Conservation (phyloP, 2,329 filamentous ascomycete genomes). For the Laburnicola sp. region DNA sequence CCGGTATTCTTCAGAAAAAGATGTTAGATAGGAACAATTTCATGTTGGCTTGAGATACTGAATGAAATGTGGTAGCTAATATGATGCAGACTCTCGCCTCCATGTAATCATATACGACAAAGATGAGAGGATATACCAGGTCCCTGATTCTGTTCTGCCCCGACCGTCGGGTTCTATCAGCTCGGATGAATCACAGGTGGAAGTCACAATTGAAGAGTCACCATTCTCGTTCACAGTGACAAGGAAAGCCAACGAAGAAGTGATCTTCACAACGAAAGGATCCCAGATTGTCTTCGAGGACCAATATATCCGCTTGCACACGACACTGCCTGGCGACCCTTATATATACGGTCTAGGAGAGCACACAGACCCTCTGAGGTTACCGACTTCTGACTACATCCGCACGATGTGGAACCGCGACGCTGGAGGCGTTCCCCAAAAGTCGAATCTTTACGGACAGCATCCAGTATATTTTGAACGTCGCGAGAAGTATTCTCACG, state of each 20-base stretch:
- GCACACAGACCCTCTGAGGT: constrained; percentile 68
- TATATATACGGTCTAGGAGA: constrained; percentile 78
- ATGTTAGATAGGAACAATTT: not conserved
- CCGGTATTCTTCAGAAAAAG: not conserved
- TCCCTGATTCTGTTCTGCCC: constrained; percentile 70
- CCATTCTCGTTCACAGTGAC: constrained; percentile 71
- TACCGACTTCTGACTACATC: constrained; percentile 69
- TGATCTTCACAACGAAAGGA: constrained; percentile 70
- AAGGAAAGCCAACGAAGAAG: constrained; percentile 59
- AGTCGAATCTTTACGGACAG: constrained; percentile 70
- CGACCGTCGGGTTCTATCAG: constrained; percentile 53
- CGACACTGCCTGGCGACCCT: constrained; percentile 67
- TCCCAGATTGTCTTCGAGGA: constrained; percentile 72
- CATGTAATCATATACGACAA: constrained; percentile 74
- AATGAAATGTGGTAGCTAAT: not conserved
- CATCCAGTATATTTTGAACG: constrained; percentile 77
- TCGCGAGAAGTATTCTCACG: constrained; percentile 52
- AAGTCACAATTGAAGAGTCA: constrained; percentile 56
- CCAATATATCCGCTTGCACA: constrained; percentile 73
- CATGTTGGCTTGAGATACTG: not conserved
- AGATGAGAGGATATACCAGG: constrained; percentile 70
- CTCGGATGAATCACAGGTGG: constrained; percentile 50
- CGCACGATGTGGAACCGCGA: constrained; percentile 73
- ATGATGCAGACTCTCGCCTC: constrained; percentile 60
- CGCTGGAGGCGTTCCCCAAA: constrained; percentile 61